Evolutionary conservation across 257 asterid genomes (phyloP).

Genomic region (Coffea eugenioides): DNA sequence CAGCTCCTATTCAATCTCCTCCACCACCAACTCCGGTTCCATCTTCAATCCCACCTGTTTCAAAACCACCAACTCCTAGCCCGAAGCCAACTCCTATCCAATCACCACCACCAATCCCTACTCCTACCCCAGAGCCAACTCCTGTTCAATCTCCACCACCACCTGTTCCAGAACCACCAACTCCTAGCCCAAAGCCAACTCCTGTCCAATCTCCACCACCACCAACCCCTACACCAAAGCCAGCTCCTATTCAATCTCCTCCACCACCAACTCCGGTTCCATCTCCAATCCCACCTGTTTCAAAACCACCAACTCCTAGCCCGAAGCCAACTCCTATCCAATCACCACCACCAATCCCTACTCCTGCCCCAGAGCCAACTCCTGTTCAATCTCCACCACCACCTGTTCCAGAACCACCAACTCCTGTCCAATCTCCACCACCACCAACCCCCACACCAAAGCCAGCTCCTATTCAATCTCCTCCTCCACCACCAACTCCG

Average conservation of each 20-base stretch:
- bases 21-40: constrained; percentile 9
- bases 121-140: constrained; percentile 10
- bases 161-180: background rate
- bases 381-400: background rate
- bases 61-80: constrained; percentile 2
- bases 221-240: background rate
- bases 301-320: constrained; percentile 2
- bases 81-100: background rate
- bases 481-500: constrained; percentile 6
- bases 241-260: background rate
- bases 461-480: background rate
- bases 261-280: background rate
- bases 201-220: background rate
- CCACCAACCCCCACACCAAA: background rate
- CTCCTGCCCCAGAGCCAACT: constrained; percentile 9
- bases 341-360: background rate
- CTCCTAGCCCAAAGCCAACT: background rate
- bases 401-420: background rate
- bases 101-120: background rate
- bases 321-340: background rate
- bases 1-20: background rate
- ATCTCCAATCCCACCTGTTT: constrained; percentile 17
- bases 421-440: background rate
- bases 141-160: background rate
- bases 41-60: background rate